A percentile compares a stretch with the other conserved stretches of the same genome.
phyloP scores from a whole-genome alignment of 1,139 yeast genomes.

The Zygoascus meyerae region DNA sequence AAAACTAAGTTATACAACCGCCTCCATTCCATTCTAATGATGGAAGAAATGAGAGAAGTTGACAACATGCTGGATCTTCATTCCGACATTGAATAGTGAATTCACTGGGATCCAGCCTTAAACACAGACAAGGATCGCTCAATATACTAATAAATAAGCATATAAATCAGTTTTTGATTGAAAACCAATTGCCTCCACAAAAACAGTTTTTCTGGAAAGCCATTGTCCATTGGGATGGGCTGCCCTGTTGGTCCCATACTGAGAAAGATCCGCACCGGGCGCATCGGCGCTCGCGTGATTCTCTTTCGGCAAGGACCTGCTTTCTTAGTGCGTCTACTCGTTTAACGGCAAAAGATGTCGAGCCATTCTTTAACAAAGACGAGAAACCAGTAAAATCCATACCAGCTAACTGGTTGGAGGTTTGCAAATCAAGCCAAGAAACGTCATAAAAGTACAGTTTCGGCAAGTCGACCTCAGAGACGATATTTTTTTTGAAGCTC shows the following conservation, averaged over 20 bases:
- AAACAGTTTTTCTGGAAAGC: conserved; percentile 72
- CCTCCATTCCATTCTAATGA: conserved; percentile 23
- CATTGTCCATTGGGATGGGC: conserved; percentile 57
- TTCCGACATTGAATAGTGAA: neutral
- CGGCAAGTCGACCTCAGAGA: conserved; percentile 31
- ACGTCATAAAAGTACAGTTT: conserved; percentile 63
- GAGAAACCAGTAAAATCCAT: neutral
- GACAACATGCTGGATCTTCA: conserved; percentile 30
- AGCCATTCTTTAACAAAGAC: neutral
- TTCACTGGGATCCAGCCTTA: too few relatives aligned
- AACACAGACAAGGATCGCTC: too few relatives aligned
- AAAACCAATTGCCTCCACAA: conserved; percentile 71
- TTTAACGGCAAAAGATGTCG: conserved; percentile 6
- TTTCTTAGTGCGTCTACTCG: conserved; percentile 30
- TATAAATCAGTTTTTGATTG: neutral
- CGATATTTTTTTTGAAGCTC: conserved; percentile 26
- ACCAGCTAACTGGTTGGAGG: conserved; percentile 20
- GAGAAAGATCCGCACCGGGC: conserved; percentile 65
- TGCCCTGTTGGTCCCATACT: conserved; percentile 33
- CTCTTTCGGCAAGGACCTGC: conserved; percentile 25
- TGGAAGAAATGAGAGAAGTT: conserved; percentile 21
- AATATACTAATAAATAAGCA: too few relatives aligned
- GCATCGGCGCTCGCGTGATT: conserved; percentile 44
- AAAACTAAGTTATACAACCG: conserved; percentile 22
- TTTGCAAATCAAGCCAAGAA: conserved; percentile 58